Base-by-base conservation (phyloP, 352 stramenopile genomes). In the Phytophthora constricta region DNA sequence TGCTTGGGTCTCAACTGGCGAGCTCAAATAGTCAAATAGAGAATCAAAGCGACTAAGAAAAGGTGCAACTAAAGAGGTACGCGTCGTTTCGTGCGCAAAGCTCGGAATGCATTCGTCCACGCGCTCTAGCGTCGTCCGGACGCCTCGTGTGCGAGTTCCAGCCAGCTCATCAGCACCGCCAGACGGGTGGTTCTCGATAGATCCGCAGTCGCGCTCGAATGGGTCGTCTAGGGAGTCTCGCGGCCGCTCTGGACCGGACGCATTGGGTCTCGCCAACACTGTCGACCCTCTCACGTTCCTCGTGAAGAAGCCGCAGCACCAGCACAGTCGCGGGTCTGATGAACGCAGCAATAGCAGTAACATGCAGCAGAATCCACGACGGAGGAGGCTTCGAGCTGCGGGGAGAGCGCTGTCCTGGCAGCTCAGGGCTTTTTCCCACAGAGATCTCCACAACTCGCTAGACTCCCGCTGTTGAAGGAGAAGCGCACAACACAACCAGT, bases 391-490 rank as follows among this genome's bases (percentile, higher is more conserved):
- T 33, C 52, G 22, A 45, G 23, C 27, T 19, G 20, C 37, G 4
- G 23, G 9, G 48, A 64, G 8, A 46, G 19, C 19, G 51, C 25
- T 14, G 45, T 43, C 17, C 20, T 42, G 56, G 65, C 16, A 23
- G 28, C 63, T 13, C 67, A 86, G 25, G 66, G 57, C 20, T 89
- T 89, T 46, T 79, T 74, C 26, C 74, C 76, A 0, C 75, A 79
- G 45, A 74, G 58, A 39, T 89, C 82, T 0, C 65, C 86, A 2
- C 76, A 78, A 10, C 66, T 88, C 9, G 65, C 62, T 16, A 68
- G 62, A 17, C 22, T 79, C 9, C 58, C 71, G 2, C 34, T 68
- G 37, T 17, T 68, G 42, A 47, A 41, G 56, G 46, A 16, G 3
- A 64, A 52, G 57, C 25, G 14, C 13, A 16, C 45, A 31, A 8